Conservation (phyloP, 148 eudicot genomes). For the Amaranthus hypochondriacus region DNA sequence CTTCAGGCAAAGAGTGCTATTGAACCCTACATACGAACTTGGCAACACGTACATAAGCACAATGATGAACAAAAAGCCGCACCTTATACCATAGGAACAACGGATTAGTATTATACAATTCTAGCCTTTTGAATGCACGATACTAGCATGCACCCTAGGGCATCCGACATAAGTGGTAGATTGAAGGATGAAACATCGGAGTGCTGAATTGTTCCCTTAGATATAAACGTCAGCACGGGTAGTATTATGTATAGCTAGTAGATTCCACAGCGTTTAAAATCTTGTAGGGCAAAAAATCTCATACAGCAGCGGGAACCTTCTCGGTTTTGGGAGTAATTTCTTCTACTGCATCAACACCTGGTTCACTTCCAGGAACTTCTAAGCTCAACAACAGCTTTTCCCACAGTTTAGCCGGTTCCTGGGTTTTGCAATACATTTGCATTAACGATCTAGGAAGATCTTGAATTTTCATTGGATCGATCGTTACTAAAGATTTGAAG, state of each 20-base stretch:
- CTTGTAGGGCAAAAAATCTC: not conserved
- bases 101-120: not conserved
- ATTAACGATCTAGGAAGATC: not conserved
- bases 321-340: conserved; percentile 78
- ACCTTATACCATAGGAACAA: not conserved
- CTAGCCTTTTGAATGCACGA: too few relatives aligned
- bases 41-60: not conserved
- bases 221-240: not conserved
- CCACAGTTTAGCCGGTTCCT: conserved; percentile 90
- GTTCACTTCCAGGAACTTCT: conserved; percentile 54
- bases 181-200: not conserved
- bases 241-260: not conserved
- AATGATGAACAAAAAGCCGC: not conserved
- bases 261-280: not conserved
- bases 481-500: not conserved
- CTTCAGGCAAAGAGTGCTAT: not conserved
- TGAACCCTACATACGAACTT: not conserved
- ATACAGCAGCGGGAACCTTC: conserved; percentile 46
- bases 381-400: conserved; percentile 57
- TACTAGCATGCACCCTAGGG: not conserved
- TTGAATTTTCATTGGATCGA: not conserved
- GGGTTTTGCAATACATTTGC: conserved; percentile 8
- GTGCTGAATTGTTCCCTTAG: not conserved
- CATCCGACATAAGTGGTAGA: not conserved
- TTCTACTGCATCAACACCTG: conserved; percentile 77